These are phyloP conservation scores for Linderina pennispora DNA, from an alignment of 192 early-diverging fungal species.

Conservation along the genomic window DNA sequence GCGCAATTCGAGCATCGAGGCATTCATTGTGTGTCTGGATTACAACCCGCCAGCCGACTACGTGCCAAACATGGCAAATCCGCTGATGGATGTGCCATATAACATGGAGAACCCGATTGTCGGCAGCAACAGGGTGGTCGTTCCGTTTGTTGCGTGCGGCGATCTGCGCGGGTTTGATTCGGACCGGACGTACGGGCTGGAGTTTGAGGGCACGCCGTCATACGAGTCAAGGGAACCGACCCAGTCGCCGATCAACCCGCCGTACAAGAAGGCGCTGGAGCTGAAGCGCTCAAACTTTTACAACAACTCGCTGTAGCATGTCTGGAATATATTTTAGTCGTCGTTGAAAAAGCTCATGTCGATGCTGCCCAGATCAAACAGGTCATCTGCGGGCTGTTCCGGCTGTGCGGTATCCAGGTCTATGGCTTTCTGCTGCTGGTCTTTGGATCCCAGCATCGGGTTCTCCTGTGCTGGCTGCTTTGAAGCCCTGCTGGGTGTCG, in stretches of 20 bases:
- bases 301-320: conserved; percentile 42
- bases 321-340: too few relatives aligned
- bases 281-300: conserved; percentile 70
- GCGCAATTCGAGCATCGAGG: conserved; percentile 89
- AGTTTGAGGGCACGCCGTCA: conserved; percentile 36
- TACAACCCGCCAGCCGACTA: conserved; percentile 82
- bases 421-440: too few relatives aligned
- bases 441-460: too few relatives aligned
- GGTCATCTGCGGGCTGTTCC: too few relatives aligned
- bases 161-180: conserved; percentile 86
- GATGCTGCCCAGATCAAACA: too few relatives aligned
- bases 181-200: conserved; percentile 76
- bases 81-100: conserved; percentile 78
- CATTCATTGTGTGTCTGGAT: conserved; percentile 89
- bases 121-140: conserved; percentile 72
- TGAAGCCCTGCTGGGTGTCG: too few relatives aligned
- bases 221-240: conserved; percentile 61
- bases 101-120: conserved; percentile 58
- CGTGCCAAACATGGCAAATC: conserved; percentile 84
- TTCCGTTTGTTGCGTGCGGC: conserved; percentile 88
- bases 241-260: conserved; percentile 82
- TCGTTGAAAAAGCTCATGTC: too few relatives aligned
- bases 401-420: not conserved
- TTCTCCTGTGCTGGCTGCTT: too few relatives aligned
- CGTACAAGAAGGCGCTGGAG: conserved; percentile 78